Evolutionary conservation across 2,329 filamentous ascomycete species (phyloP), one percentile per base, ranked within the genome.

Genomic region (Blumeriella jaapii): DNA sequence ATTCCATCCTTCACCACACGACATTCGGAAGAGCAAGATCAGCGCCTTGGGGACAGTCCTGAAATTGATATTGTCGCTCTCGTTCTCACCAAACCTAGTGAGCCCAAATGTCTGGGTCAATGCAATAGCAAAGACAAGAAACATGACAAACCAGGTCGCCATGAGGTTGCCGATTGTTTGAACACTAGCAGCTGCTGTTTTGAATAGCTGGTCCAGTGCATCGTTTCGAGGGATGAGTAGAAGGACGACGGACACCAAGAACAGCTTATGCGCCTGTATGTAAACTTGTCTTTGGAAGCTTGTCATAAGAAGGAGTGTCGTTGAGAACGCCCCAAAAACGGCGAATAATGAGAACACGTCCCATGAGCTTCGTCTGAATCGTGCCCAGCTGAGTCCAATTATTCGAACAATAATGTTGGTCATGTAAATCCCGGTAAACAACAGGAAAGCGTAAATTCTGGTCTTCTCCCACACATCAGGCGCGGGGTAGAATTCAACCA

Each of bases 111-210:
- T 82, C 55, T 98, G 91, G 8, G 89, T 96, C 56, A 96, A 68
- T 3, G 91, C 93, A 51, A 98, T 98, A 29, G 91, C 89, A 55
- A 87, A 98, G 14, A 95, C 86, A 28, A 98, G 64, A 62, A 96
- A 98, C 41, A 98, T 74, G 2, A 98, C 86, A 44, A 96, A 82
- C 91, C 91, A 98, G 0, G 93, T 98, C 2, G 89, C 89, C 24
- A 98, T 65, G 27, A 98, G 66, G 54, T 95, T 98, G 39, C 81
- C 74, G 48, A 98, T 98, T 12, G 83, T 78, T 2, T 83, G 80
- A 49, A 98, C 62, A 74, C 84, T 93, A 34, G 89, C 91, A 8
- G 91, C 91, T 0, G 89, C 93, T 2, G 93, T 98, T 60, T 98
- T 98, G 74, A 98, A 98, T 0, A 98, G 74, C 57, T 98, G 91